Base-by-base conservation (phyloP, 192 early-diverging fungal species). In the Fimicolochytrium jonesii region DNA sequence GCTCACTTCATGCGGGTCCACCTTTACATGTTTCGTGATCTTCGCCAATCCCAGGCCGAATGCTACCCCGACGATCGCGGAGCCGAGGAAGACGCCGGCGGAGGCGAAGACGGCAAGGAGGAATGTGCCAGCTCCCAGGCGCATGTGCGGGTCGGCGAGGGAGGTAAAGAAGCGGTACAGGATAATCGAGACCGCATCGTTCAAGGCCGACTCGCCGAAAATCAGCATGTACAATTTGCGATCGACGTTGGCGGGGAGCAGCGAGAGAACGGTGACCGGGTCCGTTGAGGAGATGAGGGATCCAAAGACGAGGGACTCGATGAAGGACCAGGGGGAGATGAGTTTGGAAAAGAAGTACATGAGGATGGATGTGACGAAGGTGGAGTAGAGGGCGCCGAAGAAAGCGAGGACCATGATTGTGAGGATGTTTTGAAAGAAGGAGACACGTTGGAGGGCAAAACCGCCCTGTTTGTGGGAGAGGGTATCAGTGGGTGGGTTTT, bases 201-300 rank as follows among this genome's bases (percentile, higher is more conserved):
- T 84, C 32, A 84, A 70, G 1, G 82, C 82, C 30, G 70, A 74
- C 68, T 84, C 82, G n/a, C 82, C 82, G 67, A 84, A 84, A 42
- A 84, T 84, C 41, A 84, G 43, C 73, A 84, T 84, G 74, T 84
- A 84, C 22, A 83, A 67, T 13, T 72, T 56, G 26, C 66, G 43
- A 66, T 84, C 82, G 28, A 83, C 75, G 34, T 72, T 69, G 25
- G 73, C 29, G 4, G 82, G 82, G 13, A 84, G 64, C n/a, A 84
- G 71, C 6, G 79, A 78, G 10, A 84, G 74, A 0, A 84, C 80
- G 17, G 82, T 80, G 18, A 84, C 80, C 18, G 82, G 82, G 63
- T 84, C 82, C 4, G 82, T 84, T 42, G 80, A 83, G 15, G 75
- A 78, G 45, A 84, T 84, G 25, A 84, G 61, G 6, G 77, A 73